Conservation (phyloP, 2,329 filamentous ascomycete genomes). For the Achaetomium macrosporum region DNA sequence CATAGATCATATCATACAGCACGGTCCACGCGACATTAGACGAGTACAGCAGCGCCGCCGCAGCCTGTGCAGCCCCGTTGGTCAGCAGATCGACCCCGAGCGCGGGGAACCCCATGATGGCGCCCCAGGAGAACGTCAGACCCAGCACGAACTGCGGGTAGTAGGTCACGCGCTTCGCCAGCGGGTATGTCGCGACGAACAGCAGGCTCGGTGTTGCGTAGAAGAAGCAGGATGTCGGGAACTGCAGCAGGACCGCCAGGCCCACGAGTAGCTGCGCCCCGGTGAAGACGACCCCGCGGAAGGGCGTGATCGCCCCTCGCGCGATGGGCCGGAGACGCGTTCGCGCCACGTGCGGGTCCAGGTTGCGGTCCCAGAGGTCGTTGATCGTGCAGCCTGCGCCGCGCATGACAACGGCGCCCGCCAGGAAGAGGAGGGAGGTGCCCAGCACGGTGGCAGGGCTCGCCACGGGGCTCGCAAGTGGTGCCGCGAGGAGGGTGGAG, state of each 20-base stretch:
- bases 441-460: constrained; percentile 55
- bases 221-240: constrained; percentile 66
- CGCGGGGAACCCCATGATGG: constrained; percentile 81
- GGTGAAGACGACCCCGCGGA: constrained; percentile 67
- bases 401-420: constrained; percentile 77
- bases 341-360: constrained; percentile 72
- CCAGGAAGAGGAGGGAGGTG: constrained; percentile 64
- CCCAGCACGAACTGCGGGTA: constrained; percentile 83
- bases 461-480: constrained; percentile 57
- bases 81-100: constrained; percentile 69
- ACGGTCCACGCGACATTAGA: constrained; percentile 84
- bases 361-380: constrained; percentile 82
- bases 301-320: constrained; percentile 66
- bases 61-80: constrained; percentile 55
- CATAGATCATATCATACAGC: constrained; percentile 89
- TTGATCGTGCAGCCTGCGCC: constrained; percentile 86
- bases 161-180: constrained; percentile 80
- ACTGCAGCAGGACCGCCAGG: constrained; percentile 67
- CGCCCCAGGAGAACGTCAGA: constrained; percentile 82
- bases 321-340: constrained; percentile 77
- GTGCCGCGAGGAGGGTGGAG: constrained; percentile 74
- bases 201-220: constrained; percentile 71
- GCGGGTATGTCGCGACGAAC: constrained; percentile 69
- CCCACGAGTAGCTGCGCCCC: constrained; percentile 68
- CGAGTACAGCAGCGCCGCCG: constrained; percentile 64